Evolutionary conservation across 148 eudicot genomes (phyloP).

Genomic region (Rhododendron williamsianum): DNA sequence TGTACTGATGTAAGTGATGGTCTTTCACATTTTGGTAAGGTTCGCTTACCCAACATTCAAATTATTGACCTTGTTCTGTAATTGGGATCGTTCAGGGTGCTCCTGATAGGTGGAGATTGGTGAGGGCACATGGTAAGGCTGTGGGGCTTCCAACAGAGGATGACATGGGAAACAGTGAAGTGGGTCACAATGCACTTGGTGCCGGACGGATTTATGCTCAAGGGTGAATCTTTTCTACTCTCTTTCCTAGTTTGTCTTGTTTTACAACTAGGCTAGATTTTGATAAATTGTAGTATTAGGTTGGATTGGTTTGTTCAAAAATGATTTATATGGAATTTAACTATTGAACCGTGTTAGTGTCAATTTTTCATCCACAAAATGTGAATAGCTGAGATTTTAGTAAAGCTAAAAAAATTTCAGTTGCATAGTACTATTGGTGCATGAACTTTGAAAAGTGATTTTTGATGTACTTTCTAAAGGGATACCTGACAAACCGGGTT

Average conservation of each 20-base stretch:
- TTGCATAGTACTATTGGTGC: neutral
- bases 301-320: neutral
- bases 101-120: slow-evolving; percentile 82
- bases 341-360: neutral
- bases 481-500: neutral
- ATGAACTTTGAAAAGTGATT: neutral
- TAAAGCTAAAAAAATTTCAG: neutral
- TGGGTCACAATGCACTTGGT: slow-evolving; percentile 98
- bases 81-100: slow-evolving; percentile 45
- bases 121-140: slow-evolving; percentile 90
- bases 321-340: neutral
- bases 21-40: neutral
- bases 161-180: slow-evolving; percentile 99
- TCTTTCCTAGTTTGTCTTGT: neutral
- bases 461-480: neutral
- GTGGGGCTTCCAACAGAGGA: slow-evolving; percentile 96
- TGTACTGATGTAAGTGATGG: neutral
- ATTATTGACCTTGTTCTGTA: neutral
- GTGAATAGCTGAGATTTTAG: neutral
- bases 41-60: neutral
- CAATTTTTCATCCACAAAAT: neutral
- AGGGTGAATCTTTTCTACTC: slow-evolving; percentile 44
- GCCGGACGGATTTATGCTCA: slow-evolving; percentile 90
- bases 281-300: neutral
- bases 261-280: neutral